These are phyloP conservation scores for Calonectria pauciramosa DNA, from an alignment of 2,329 filamentous ascomycete genomes.

Conservation along the genomic window DNA sequence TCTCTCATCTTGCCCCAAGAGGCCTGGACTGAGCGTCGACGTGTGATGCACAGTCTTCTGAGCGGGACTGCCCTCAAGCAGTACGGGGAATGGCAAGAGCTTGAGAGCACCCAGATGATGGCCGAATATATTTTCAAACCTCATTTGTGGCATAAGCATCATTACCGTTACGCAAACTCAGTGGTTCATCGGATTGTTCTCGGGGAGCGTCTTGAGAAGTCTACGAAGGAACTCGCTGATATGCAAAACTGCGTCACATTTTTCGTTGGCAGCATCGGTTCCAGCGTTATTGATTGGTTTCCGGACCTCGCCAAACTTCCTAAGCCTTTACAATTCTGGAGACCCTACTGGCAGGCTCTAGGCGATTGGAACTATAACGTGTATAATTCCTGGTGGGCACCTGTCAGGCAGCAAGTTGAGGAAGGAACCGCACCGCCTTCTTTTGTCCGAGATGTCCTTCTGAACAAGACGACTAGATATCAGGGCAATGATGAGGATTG, in stretches of 20 bases:
- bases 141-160: conserved; percentile 53
- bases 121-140: conserved; percentile 45
- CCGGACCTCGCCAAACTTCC: conserved; percentile 51
- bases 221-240: conserved; percentile 51
- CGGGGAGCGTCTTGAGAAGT: conserved; percentile 49
- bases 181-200: conserved; percentile 54
- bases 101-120: conserved; percentile 53
- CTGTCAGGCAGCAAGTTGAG: conserved; percentile 38
- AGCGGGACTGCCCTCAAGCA: conserved; percentile 50
- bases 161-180: conserved; percentile 57
- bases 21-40: conserved; percentile 53
- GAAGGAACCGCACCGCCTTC: conserved; percentile 39
- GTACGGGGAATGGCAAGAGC: conserved; percentile 52
- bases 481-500: conserved; percentile 50
- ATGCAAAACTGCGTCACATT: conserved; percentile 52
- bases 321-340: conserved; percentile 49
- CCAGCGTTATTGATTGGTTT: conserved; percentile 55
- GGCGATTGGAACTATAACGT: conserved; percentile 51
- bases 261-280: conserved; percentile 52
- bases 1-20: conserved; percentile 50
- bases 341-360: conserved; percentile 49
- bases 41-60: conserved; percentile 55
- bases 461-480: conserved; percentile 44
- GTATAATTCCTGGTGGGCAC: conserved; percentile 52
- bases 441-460: conserved; percentile 51